These are phyloP conservation scores for Suhomyces panamericanus DNA, from an alignment of 1,139 yeast species.

Conservation along the genomic window DNA sequence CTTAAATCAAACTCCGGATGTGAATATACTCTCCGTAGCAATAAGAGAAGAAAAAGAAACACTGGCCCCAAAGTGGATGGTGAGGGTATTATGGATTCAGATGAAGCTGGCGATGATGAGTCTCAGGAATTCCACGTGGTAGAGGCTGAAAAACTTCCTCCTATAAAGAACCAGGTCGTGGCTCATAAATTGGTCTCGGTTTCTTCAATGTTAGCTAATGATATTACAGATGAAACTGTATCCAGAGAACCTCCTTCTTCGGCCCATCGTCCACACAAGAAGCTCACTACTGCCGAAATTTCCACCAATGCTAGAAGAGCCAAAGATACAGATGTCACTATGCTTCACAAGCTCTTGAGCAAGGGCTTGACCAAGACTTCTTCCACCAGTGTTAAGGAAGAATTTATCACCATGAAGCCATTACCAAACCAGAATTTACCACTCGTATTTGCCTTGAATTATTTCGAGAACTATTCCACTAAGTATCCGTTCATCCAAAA, in stretches of 20 bases:
- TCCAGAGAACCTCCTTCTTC: background rate
- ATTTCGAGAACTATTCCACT: constrained; percentile 39
- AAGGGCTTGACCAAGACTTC: constrained; percentile 9
- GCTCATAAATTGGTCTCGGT: constrained; percentile 17
- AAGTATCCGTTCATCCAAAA: constrained; percentile 40
- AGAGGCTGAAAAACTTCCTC: background rate
- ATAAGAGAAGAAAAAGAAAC: constrained; percentile 25
- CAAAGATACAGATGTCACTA: constrained; percentile 8
- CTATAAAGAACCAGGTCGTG: constrained; percentile 4
- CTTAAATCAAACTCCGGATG: constrained; percentile 36
- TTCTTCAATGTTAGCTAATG: constrained; percentile 16
- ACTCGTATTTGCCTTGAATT: constrained; percentile 31
- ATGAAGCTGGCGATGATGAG: constrained; percentile 4
- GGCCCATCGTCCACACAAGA: constrained; percentile 9
- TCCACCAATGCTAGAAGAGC: constrained; percentile 13
- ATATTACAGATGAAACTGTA: constrained; percentile 3
- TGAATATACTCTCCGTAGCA: constrained; percentile 36
- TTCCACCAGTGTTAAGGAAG: constrained; percentile 30
- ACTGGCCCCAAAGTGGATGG: constrained; percentile 5
- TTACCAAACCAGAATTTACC: constrained; percentile 33
- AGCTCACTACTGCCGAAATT: constrained; percentile 11
- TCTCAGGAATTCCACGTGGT: constrained; percentile 7
- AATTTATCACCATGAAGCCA: constrained; percentile 38
- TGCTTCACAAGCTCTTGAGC: constrained; percentile 10
- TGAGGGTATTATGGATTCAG: constrained; percentile 7